Conservation (phyloP, 805 yeast genomes). For the Starmerella etchellsii region DNA sequence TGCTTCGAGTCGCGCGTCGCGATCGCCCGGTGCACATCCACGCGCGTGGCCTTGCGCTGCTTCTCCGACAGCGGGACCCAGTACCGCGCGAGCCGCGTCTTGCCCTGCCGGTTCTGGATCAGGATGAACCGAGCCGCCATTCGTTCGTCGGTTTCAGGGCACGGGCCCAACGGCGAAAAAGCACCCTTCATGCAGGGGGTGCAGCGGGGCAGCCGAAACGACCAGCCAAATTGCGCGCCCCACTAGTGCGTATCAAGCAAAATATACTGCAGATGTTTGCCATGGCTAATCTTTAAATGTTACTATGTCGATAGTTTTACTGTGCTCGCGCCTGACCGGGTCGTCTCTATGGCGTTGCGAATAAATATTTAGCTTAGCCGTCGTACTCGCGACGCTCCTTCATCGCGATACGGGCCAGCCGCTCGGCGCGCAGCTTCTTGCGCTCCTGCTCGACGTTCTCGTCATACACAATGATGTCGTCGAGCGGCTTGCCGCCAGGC, state of each 20-base stretch:
- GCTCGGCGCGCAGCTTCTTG: slow-evolving; percentile 24
- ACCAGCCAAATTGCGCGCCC: too few relatives aligned
- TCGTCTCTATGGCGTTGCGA: too few relatives aligned
- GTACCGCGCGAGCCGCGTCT: slow-evolving; percentile 76
- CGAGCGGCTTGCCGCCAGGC: slow-evolving; percentile 87
- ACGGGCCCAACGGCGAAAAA: too few relatives aligned
- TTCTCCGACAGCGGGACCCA: slow-evolving; percentile 36
- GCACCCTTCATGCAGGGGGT: too few relatives aligned
- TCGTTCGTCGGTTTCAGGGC: too few relatives aligned
- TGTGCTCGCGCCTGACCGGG: too few relatives aligned
- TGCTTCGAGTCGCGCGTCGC: slow-evolving; percentile 72
- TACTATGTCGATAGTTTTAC: too few relatives aligned
- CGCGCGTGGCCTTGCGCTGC: slow-evolving; percentile 37
- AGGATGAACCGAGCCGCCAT: slow-evolving; percentile 75
- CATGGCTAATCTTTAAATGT: too few relatives aligned
- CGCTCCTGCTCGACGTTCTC: slow-evolving; percentile 59
- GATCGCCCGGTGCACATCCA: slow-evolving; percentile 64
- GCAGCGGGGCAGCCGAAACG: too few relatives aligned
- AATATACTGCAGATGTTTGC: too few relatives aligned
- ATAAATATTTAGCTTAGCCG: slow-evolving; percentile 6
- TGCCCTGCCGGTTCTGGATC: slow-evolving; percentile 88
- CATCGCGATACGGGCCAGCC: slow-evolving; percentile 23
- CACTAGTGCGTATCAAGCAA: too few relatives aligned
- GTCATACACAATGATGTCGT: slow-evolving; percentile 83
- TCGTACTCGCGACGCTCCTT: slow-evolving; percentile 20